phyloP scores from a whole-genome alignment of 2,329 filamentous ascomycete species.

The Penicillium rolfsii region DNA sequence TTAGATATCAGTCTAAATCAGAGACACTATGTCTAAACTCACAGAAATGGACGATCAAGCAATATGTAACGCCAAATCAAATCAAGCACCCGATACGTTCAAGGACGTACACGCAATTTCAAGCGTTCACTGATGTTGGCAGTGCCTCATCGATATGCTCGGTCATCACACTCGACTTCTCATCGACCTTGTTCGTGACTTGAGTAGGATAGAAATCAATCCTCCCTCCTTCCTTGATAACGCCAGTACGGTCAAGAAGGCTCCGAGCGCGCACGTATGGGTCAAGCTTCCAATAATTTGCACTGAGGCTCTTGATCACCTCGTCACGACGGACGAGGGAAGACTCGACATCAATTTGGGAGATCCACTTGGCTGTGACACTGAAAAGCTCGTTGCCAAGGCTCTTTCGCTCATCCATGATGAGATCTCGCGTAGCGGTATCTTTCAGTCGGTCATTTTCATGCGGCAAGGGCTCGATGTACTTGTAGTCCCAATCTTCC shows the following conservation, averaged over 20 bases:
- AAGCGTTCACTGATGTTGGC: not conserved
- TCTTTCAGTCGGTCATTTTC: slow-evolving; percentile 21
- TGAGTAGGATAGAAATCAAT: slow-evolving; percentile 23
- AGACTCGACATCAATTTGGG: slow-evolving; percentile 2
- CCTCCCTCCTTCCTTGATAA: slow-evolving; percentile 21
- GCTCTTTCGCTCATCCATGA: slow-evolving; percentile 13
- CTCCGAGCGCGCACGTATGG: slow-evolving; percentile 19
- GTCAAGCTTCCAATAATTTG: slow-evolving; percentile 24
- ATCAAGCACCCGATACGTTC: not conserved
- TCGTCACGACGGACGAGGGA: slow-evolving; percentile 6
- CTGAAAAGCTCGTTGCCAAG: slow-evolving; percentile 19
- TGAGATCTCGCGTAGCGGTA: not conserved
- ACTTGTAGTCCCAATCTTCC: slow-evolving; percentile 23
- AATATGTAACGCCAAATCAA: not conserved
- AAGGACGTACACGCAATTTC: not conserved
- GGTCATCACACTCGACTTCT: slow-evolving; percentile 1
- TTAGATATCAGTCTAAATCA: not conserved
- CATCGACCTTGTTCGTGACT: not conserved
- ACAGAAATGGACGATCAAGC: not conserved
- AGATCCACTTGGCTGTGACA: slow-evolving; percentile 18
- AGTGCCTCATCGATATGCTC: slow-evolving; percentile 2
- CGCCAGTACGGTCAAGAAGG: slow-evolving; percentile 23
- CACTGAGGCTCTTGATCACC: slow-evolving; percentile 16
- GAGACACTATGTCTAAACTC: not conserved
- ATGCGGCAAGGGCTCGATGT: slow-evolving; percentile 12